Base-by-base conservation (phyloP, 1,284 basidiomycete species). In the Mycena citricolor region DNA sequence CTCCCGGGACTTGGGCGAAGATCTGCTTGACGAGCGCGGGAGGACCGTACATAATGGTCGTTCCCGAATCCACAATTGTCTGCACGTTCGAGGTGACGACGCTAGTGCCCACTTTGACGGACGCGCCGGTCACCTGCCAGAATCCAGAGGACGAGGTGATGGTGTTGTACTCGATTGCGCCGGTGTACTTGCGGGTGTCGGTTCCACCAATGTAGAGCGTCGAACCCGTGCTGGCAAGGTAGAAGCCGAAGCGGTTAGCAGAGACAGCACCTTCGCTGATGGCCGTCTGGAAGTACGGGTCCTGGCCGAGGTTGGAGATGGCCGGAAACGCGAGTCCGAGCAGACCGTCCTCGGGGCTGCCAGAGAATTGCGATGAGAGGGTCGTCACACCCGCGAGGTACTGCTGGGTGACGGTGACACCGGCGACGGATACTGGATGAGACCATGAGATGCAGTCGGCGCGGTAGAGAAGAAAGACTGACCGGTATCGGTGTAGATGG, bases 191-290 rank as follows among this genome's bases (percentile, higher is more conserved):
- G 13, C 57, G 44, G 7, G 54, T 29, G 55, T 77, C 65, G 8
- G 63, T 61, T 1, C 75, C 74, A 32, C 79, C 79, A 45, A 82
- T 68, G 62, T 61, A 74, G 21, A 81, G 69, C 57, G 73, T 68
- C 4, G 74, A 74, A 47, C 71, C 74, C 16, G 61, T 59, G 14
- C 56, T 55, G 13, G 69, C 65, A 54, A 80, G 69, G 51, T 74
- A 72, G 63, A 81, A 76, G 14, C 61, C 67, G 57, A 78, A 79
- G 23, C 63, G 59, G 21, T 59, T 55, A 17, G 59, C 42, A 12
- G 57, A 40, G 39, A 69, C 62, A 25, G 57, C 53, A 35, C 57
- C 57, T 16, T 10, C 32, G 16, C 21, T 21, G 32, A 60, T 30
- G 4, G 64, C 59, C 8, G 57, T 63, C 47, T 58, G 51, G 59